Evolutionary conservation across 345 rosid genomes (phyloP).

Genomic region (Sonneratia alba): DNA sequence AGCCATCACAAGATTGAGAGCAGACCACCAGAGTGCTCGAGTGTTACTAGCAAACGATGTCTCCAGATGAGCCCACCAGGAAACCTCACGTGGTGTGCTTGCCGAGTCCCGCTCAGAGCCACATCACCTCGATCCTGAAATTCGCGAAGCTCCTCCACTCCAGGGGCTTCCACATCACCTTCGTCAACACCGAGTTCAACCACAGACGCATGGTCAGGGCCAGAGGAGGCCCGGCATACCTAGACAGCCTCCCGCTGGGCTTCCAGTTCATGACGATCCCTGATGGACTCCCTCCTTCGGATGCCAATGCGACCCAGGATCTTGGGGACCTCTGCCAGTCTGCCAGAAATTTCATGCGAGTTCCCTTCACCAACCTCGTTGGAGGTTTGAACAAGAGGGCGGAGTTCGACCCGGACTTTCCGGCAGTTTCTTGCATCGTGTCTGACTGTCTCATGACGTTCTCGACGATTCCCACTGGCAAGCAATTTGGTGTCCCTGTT

Average conservation of each 20-base stretch:
- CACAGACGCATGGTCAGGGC: constrained; percentile 7
- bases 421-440: constrained; percentile 21
- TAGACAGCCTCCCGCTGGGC: not conserved
- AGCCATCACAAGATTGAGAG: too few relatives aligned
- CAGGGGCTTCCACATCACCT: constrained; percentile 9
- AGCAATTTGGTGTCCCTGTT: constrained; percentile 19
- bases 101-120: constrained; percentile 9
- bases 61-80: too few relatives aligned
- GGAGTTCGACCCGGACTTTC: not conserved
- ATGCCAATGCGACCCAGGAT: constrained; percentile 7
- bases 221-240: not conserved
- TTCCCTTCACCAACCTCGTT: constrained; percentile 11
- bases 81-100: constrained; percentile 8
- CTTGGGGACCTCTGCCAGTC: not conserved
- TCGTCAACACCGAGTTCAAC: not conserved
- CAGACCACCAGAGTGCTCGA: too few relatives aligned
- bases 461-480: constrained; percentile 17
- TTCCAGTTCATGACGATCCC: constrained; percentile 8
- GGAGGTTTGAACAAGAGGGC: constrained; percentile 5
- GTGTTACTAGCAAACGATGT: too few relatives aligned
- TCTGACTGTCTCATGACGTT: constrained; percentile 29
- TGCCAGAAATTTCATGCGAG: not conserved
- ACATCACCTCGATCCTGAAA: constrained; percentile 5
- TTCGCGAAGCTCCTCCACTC: constrained; percentile 11
- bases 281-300: constrained; percentile 8